Conservation (phyloP, 2,329 filamentous ascomycete species). For the Dactylella cylindrospora region DNA sequence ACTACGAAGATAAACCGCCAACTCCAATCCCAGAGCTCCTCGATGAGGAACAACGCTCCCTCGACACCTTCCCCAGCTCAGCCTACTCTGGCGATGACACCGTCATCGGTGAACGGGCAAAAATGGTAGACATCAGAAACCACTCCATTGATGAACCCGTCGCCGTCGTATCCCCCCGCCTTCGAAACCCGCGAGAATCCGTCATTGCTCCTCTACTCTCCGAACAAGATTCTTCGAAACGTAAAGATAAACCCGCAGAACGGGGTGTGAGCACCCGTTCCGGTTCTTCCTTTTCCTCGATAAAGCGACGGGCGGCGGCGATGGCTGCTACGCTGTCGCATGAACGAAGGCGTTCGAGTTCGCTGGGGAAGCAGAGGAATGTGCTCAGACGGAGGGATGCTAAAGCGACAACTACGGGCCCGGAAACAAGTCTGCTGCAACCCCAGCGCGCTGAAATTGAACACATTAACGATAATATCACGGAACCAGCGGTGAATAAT, state of each 20-base stretch:
- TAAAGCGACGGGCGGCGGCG: slow-evolving; percentile 22
- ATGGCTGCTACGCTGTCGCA: slow-evolving; percentile 22
- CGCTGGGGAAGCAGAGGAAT: slow-evolving; percentile 11
- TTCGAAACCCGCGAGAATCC: slow-evolving; percentile 10
- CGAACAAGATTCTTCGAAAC: too few species aligned
- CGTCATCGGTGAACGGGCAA: slow-evolving; percentile 7
- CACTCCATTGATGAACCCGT: slow-evolving; percentile 15
- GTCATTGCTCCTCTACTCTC: slow-evolving; percentile 21
- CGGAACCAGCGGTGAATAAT: slow-evolving; percentile 50
- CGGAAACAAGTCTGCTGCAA: slow-evolving; percentile 9
- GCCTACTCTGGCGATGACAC: slow-evolving; percentile 2
- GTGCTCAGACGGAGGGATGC: slow-evolving; percentile 14
- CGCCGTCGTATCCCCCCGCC: background rate
- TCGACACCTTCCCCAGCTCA: too few species aligned
- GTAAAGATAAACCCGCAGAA: slow-evolving; percentile 3
- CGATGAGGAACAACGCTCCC: slow-evolving; percentile 19
- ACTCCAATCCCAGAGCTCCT: slow-evolving; percentile 12
- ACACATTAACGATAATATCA: slow-evolving; percentile 51
- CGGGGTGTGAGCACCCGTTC: slow-evolving; percentile 3
- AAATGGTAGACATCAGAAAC: slow-evolving; percentile 2
- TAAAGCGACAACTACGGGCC: background rate
- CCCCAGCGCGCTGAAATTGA: slow-evolving; percentile 33
- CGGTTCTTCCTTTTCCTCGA: slow-evolving; percentile 25
- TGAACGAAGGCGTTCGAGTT: slow-evolving; percentile 13
- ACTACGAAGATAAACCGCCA: slow-evolving; percentile 16